phyloP scores from a whole-genome alignment of 2,329 filamentous ascomycete species.

The Fusarium succisae region DNA sequence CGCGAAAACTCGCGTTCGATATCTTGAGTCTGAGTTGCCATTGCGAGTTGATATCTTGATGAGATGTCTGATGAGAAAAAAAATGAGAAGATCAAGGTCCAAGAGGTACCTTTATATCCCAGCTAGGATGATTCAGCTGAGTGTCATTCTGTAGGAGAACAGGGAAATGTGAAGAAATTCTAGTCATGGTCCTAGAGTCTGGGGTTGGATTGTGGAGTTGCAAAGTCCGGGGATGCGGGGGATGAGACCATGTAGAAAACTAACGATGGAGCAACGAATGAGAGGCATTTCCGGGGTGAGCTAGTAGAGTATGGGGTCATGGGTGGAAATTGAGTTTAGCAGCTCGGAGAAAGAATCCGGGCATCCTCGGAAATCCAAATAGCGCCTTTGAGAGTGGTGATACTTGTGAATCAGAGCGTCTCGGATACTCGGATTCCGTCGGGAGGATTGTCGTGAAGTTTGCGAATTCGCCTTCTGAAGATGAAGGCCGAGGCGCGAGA shows the following conservation, averaged over 20 bases:
- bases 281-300: neutral
- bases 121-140: neutral
- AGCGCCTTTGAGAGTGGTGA: rapidly evolving
- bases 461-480: neutral
- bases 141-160: neutral
- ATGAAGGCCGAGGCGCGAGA: conserved; percentile 14
- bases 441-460: neutral
- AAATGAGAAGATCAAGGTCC: neutral
- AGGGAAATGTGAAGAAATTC: neutral
- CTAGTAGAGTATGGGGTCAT: neutral
- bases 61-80: neutral
- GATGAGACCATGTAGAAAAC: neutral
- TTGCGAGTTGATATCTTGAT: conserved; percentile 6
- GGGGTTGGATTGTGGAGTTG: conserved; percentile 12
- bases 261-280: neutral
- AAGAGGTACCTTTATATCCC: neutral
- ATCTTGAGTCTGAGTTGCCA: conserved; percentile 29
- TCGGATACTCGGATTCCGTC: conserved; percentile 14
- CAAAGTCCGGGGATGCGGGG: conserved; percentile 27
- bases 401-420: rapidly evolving
- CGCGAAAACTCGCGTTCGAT: conserved; percentile 36
- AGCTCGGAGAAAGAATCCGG: neutral
- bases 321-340: neutral
- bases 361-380: neutral
- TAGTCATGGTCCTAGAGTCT: conserved; percentile 17